phyloP scores from a whole-genome alignment of 2,329 filamentous ascomycete genomes.

The Zasmidium citrigriseum region DNA sequence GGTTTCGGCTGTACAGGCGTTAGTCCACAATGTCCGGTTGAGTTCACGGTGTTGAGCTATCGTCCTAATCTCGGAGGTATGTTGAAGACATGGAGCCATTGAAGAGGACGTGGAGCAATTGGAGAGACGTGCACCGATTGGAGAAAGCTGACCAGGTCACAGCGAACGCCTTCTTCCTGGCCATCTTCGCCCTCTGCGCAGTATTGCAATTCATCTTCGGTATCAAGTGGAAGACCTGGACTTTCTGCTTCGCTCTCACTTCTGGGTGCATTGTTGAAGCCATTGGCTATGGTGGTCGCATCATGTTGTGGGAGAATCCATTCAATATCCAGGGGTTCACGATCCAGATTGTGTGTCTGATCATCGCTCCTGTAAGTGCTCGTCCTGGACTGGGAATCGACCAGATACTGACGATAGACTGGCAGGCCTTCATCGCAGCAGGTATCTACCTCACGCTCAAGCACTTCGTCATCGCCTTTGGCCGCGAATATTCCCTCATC shows the following conservation, averaged over 20 bases:
- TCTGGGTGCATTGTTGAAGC: constrained; percentile 44
- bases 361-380: constrained; percentile 37
- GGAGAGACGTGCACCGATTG: too few species aligned
- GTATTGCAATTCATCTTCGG: constrained; percentile 37
- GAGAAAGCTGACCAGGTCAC: not conserved
- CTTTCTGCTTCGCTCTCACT: constrained; percentile 42
- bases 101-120: too few species aligned
- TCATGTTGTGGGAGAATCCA: constrained; percentile 44
- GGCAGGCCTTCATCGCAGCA: constrained; percentile 43
- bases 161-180: constrained; percentile 41
- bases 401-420: not conserved
- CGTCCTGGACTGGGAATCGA: not conserved
- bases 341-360: constrained; percentile 44
- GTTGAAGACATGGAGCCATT: too few species aligned
- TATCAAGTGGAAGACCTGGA: constrained; percentile 35
- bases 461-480: constrained; percentile 47
- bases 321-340: constrained; percentile 42
- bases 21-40: constrained; percentile 4
- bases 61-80: constrained; percentile 34
- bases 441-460: constrained; percentile 51
- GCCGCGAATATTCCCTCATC: constrained; percentile 42
- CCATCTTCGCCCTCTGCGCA: constrained; percentile 37
- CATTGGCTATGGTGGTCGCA: constrained; percentile 45
- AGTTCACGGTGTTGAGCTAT: constrained; percentile 30
- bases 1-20: constrained; percentile 6